Evolutionary conservation across 148 eudicot genomes (phyloP).

Genomic region (Arbutus unedo): DNA sequence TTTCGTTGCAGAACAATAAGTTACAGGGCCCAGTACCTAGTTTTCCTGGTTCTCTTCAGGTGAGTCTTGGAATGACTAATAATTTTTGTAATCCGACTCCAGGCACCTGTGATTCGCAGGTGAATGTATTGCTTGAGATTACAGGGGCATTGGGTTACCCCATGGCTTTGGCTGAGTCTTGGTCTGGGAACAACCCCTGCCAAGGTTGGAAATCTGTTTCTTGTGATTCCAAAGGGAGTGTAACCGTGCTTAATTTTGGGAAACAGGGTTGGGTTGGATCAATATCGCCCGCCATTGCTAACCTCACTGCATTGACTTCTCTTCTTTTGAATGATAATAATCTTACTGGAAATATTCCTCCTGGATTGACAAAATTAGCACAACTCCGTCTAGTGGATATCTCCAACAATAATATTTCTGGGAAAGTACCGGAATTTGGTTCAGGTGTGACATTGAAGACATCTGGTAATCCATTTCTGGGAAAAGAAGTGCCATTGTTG

Average conservation of each 20-base stretch:
- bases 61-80: conserved; percentile 31
- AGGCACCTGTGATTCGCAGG: conserved; percentile 67
- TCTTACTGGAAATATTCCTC: conserved; percentile 58
- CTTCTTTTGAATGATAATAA: conserved; percentile 46
- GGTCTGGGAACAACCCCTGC: conserved; percentile 66
- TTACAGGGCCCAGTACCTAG: conserved; percentile 56
- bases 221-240: conserved; percentile 34
- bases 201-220: conserved; percentile 37
- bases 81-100: conserved; percentile 40
- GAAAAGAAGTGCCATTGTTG: conserved; percentile 15
- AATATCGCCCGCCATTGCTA: conserved; percentile 55
- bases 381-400: conserved; percentile 43
- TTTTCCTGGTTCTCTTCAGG: conserved; percentile 26
- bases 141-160: conserved; percentile 55
- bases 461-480: conserved; percentile 38
- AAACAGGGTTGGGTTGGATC: conserved; percentile 42
- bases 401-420: conserved; percentile 56
- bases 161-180: conserved; percentile 41
- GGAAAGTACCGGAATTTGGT: conserved; percentile 42
- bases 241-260: conserved; percentile 37
- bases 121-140: conserved; percentile 37
- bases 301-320: conserved; percentile 34
- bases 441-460: conserved; percentile 28
- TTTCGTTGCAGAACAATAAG: conserved; percentile 54
- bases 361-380: conserved; percentile 36